A percentile compares a stretch with the other conserved stretches of the same genome.
phyloP scores from a whole-genome alignment of 768 basidiomycete species.

The Pseudohyphozyma bogoriensis region DNA sequence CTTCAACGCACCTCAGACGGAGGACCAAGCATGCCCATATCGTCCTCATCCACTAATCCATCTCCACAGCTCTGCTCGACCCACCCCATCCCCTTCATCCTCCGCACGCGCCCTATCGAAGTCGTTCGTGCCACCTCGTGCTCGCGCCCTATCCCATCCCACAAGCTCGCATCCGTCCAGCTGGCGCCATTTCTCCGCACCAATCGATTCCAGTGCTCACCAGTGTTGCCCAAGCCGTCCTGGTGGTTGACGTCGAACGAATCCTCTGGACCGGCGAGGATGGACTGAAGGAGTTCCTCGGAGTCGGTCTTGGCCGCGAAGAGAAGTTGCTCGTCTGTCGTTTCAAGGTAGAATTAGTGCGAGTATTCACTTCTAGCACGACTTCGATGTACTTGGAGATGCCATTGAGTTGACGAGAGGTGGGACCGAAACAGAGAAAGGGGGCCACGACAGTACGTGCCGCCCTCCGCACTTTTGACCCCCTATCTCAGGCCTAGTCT shows the following conservation, averaged over 20 bases:
- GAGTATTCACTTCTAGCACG: no score
- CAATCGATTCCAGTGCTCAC: conserved; percentile 47
- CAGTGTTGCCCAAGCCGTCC: conserved; percentile 74
- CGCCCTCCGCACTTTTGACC: no score
- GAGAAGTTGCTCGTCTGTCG: conserved; percentile 59
- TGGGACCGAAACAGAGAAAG: no score
- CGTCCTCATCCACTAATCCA: background rate
- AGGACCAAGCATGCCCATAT: background rate
- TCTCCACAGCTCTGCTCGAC: background rate
- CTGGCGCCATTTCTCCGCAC: background rate
- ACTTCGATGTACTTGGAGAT: no score
- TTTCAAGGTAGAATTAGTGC: no score
- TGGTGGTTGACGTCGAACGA: conserved; percentile 61
- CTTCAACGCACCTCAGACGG: background rate
- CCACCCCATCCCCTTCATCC: background rate
- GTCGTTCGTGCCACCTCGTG: background rate
- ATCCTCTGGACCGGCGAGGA: conserved; percentile 44
- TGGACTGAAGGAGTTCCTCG: conserved; percentile 54
- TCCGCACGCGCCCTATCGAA: background rate
- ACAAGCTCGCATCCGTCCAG: background rate
- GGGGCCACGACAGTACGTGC: no score
- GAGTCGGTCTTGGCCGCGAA: conserved; percentile 65
- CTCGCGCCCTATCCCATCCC: background rate
- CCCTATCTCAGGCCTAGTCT: no score
- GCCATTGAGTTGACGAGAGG: no score